phyloP scores from a whole-genome alignment of 108 stramenopile species.

The Cyclotella cryptica region DNA sequence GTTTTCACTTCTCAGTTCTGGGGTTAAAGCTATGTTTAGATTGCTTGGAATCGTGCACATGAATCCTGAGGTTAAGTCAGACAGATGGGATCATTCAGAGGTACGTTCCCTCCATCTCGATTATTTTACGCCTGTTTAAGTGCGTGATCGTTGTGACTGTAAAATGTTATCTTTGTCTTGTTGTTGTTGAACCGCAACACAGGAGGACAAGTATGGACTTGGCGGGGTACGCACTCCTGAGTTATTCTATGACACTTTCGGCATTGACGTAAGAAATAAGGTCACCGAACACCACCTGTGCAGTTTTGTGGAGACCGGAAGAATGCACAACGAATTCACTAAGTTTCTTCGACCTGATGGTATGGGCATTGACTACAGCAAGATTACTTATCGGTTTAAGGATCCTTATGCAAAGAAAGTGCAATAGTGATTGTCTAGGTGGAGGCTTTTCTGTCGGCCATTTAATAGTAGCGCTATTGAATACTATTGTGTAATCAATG shows the following conservation, averaged over 20 bases:
- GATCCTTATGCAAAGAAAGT: slow-evolving; percentile 17
- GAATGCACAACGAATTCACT: slow-evolving; percentile 75
- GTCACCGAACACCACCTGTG: slow-evolving; percentile 75
- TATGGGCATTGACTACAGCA: slow-evolving; percentile 87
- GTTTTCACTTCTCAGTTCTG: slow-evolving; percentile 21
- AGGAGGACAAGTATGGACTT: slow-evolving; percentile 82
- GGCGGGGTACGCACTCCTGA: slow-evolving; percentile 85
- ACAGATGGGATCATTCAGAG: slow-evolving; percentile 65
- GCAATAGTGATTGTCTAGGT: no score
- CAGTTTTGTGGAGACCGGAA: slow-evolving; percentile 67
- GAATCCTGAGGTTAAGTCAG: slow-evolving; percentile 74
- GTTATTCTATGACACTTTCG: slow-evolving; percentile 81
- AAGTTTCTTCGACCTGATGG: slow-evolving; percentile 72
- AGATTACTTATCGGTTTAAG: slow-evolving; percentile 61
- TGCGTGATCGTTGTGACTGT: background rate
- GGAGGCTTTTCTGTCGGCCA: no score
- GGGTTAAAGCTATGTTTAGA: slow-evolving; percentile 80
- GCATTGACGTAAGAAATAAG: slow-evolving; percentile 82
- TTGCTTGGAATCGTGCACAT: slow-evolving; percentile 89
- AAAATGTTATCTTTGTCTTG: no score
- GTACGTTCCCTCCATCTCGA: slow-evolving; percentile 8
- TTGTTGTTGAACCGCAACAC: background rate
- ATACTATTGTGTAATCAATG: no score
- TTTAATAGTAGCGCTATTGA: no score
- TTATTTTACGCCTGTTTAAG: background rate